phyloP scores from a whole-genome alignment of 1,284 basidiomycete genomes.

The Boletus mariae region DNA sequence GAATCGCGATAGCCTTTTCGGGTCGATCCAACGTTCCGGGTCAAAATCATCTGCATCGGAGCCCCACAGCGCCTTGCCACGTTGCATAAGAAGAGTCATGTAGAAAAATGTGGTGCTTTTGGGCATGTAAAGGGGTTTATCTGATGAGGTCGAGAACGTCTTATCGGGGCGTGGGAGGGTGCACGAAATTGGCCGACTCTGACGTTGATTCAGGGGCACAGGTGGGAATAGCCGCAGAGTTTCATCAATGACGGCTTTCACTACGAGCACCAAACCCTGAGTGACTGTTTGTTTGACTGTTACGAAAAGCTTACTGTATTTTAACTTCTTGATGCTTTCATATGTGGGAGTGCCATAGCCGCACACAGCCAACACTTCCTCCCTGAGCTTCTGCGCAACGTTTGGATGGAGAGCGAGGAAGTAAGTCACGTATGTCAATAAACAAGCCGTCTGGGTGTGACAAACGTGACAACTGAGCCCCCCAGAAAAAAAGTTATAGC shows the following conservation, averaged over 20 bases:
- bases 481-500: not conserved
- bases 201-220: constrained; percentile 63
- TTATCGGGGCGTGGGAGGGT: constrained; percentile 51
- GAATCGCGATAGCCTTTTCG: constrained; percentile 43
- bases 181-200: constrained; percentile 46
- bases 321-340: constrained; percentile 52
- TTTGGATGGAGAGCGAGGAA: constrained; percentile 61
- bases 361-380: constrained; percentile 55
- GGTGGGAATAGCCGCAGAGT: constrained; percentile 70
- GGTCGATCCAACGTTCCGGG: constrained; percentile 67
- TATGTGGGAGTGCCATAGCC: constrained; percentile 50
- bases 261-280: constrained; percentile 33
- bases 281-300: not conserved
- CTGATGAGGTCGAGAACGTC: constrained; percentile 36
- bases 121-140: constrained; percentile 56
- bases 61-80: constrained; percentile 62
- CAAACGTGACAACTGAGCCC: not conserved
- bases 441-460: constrained; percentile 50
- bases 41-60: constrained; percentile 65
- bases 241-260: constrained; percentile 71
- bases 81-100: constrained; percentile 56
- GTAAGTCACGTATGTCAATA: constrained; percentile 62
- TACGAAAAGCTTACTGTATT: constrained; percentile 50
- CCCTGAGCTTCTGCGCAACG: constrained; percentile 49
- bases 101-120: constrained; percentile 53